Evolutionary conservation across 1,284 basidiomycete species (phyloP), one percentile per base, ranked within the genome.

Genomic region (Tetrapyrgos nigripes): DNA sequence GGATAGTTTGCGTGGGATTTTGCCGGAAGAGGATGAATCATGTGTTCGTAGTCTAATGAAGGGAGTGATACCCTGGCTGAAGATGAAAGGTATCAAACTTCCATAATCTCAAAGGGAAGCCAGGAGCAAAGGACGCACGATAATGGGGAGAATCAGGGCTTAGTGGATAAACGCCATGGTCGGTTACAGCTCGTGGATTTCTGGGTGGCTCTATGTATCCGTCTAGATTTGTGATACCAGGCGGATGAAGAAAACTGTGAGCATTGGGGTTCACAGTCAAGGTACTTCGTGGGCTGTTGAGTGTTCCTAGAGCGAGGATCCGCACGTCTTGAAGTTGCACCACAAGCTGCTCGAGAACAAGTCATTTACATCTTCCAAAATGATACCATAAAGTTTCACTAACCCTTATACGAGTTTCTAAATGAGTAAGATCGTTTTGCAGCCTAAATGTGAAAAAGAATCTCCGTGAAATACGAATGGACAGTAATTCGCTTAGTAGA

Each of bases 241-340:
- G 87, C 11, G 91, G 91, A 65, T 87, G 85, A 28, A 93, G 70
- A 56, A 92, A 80, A 37, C 77, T 65, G 55, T 79, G 82, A 13
- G 91, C 90, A 67, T 90, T 91, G 10, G 71, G 66, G 64, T 93
- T 93, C 28, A 88, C 76, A 13, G 72, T 80, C 44, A 88, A 76
- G 35, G 79, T 70, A 55, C 83, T 85, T 55, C 79, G 78, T 4
- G 88, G 86, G 46, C 76, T 81, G 58, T 82, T 80, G 33, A 88
- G 76, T 0, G 85, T 85, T 4, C 91, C 91, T 31, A 92, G 78
- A 1, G 84, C 88, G 54, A 93, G 71, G 53, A 93, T 82, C n/a
- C 91, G 83, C 19, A 91, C 83, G 68, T 93, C 91, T 11, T 81
- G 76, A 49, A 93, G 77, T 67, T 89, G 82, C 14, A 91, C 79